Conservation (phyloP, 495 filamentous ascomycete genomes). For the Tuber aestivum region DNA sequence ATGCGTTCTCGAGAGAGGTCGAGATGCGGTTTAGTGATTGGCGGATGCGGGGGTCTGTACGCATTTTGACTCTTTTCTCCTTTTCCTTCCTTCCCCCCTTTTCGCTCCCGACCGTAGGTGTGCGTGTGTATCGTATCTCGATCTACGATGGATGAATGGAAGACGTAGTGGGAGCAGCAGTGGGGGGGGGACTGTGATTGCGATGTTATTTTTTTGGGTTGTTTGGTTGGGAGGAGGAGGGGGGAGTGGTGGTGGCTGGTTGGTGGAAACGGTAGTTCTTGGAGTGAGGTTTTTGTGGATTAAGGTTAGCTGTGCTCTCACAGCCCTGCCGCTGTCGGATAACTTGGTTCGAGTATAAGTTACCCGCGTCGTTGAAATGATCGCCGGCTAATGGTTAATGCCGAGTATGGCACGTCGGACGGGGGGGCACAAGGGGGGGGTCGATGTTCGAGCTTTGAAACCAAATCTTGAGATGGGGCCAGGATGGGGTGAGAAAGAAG, state of each 20-base stretch:
- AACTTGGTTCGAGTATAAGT: neutral
- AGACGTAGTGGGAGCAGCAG: neutral
- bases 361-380: neutral
- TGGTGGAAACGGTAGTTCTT: neutral
- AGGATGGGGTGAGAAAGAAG: neutral
- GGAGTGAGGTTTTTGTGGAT: neutral
- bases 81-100: neutral
- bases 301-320: neutral
- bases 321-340: neutral
- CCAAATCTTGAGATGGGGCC: neutral
- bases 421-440: neutral
- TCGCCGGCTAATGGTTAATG: neutral
- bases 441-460: neutral
- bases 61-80: conserved; percentile 32
- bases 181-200: conserved; percentile 6
- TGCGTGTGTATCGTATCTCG: neutral
- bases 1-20: conserved; percentile 84
- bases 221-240: neutral
- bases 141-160: neutral
- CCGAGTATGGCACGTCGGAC: neutral
- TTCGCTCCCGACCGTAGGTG: neutral
- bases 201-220: neutral
- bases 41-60: conserved; percentile 76
- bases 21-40: conserved; percentile 90
- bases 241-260: conserved; percentile 11